Base-by-base conservation (phyloP, 1,284 basidiomycete species). In the Tetrapyrgos nigripes region DNA sequence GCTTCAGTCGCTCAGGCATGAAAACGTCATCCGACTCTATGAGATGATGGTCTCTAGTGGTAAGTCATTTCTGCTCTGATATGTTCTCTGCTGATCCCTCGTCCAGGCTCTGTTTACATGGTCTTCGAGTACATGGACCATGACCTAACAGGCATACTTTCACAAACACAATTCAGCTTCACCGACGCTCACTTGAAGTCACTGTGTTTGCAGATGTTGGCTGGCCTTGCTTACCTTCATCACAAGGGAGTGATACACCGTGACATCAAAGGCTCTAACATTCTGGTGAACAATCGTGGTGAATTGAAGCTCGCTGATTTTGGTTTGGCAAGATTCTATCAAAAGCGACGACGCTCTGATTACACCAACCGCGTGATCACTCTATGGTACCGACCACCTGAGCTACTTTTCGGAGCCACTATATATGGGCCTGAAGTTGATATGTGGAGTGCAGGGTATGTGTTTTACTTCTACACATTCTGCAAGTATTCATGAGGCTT, bases 81-180 rank as follows among this genome's bases (percentile, higher is more conserved):
- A 57, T 21, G 61, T 57, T 54, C 53, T 52, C 28, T 69, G 59
- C 29, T 35, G n/a, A 35, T 31, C 17, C 28, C 8, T 55, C 19
- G 50, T 53, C 14, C 65, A 96, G 96, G 94, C 56, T 92, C 93
- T 44, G 94, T 98, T 21, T 98, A 96, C 76, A 99, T 99, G 96
- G 97, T 99, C 27, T 96, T 99, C 70, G 96, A 99, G 75, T 99
- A 99, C 74, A 96, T 98, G 93, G 96, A 99, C 70, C 97, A 99
- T 73, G 97, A 99, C 71, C 82, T 99, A 53, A 98, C 96, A 3
- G 98, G 98, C 2, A 84, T 99, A 54, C 82, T 99, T 13, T 93
- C 94, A 1, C 96, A 98, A 75, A 94, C 88, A 0, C 87, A 93
- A 72, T 96, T 93, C 67, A 79, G 72, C 45, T 98, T 99, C 70